Evolutionary conservation across 106 monocot species (phyloP).

Genomic region (Platanthera guangdongensis): DNA sequence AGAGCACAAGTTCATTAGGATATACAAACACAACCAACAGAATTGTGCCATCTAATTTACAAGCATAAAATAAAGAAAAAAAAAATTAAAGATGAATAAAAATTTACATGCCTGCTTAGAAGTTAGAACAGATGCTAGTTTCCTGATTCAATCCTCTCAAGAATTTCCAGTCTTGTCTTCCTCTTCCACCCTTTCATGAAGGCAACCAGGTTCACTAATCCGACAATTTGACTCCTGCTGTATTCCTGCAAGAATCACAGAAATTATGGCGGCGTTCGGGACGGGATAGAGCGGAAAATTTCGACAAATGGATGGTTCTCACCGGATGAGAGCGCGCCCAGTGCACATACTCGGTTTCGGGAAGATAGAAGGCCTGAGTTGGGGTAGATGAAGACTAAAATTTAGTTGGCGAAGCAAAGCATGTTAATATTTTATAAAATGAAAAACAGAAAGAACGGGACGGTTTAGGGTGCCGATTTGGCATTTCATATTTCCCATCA

Average conservation of each 20-base stretch:
- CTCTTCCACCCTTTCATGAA: conserved; percentile 89
- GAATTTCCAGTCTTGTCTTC: conserved; percentile 77
- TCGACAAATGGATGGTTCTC: conserved; percentile 10
- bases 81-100: neutral
- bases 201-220: conserved; percentile 80
- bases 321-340: conserved; percentile 95
- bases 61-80: neutral
- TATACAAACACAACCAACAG: neutral
- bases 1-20: neutral
- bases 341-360: conserved; percentile 93
- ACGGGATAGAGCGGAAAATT: neutral
- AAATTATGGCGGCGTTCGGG: neutral
- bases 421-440: neutral
- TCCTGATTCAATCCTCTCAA: conserved; percentile 79
- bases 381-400: neutral
- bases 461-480: too few relatives aligned
- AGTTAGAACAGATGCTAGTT: neutral
- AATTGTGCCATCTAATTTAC: neutral
- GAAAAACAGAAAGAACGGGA: neutral
- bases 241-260: conserved; percentile 46
- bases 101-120: conserved; percentile 9
- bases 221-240: conserved; percentile 63
- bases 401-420: conserved; percentile 3
- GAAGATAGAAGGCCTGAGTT: conserved; percentile 91
- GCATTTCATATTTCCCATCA: too few relatives aligned